Evolutionary conservation across 75 land plant species (phyloP).

Genomic region (Chamaecyparis obtusa): DNA sequence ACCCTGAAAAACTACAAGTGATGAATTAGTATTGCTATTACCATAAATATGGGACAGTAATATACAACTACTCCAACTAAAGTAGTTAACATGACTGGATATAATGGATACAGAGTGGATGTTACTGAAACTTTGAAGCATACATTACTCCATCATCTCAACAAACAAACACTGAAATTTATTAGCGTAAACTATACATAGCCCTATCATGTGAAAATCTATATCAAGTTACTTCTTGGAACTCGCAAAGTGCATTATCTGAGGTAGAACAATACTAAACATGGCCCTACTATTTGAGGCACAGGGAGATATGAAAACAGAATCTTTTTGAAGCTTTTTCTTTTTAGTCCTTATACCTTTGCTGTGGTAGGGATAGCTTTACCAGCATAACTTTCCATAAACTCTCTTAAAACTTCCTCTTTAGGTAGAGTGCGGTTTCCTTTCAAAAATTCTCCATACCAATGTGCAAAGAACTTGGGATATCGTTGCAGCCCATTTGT

Average conservation of each 20-base stretch:
- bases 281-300: no score
- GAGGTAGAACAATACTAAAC: no score
- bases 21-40: neutral
- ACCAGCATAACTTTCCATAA: neutral
- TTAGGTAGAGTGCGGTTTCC: neutral
- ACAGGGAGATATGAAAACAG: no score
- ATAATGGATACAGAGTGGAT: no score
- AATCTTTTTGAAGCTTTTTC: no score
- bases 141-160: no score
- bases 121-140: no score
- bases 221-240: no score
- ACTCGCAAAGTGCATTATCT: no score
- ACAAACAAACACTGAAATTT: no score
- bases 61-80: neutral
- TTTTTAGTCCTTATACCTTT: neutral
- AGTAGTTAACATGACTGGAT: neutral
- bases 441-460: constrained; percentile 35
- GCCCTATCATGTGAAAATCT: no score
- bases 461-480: constrained; percentile 44
- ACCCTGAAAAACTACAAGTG: neutral
- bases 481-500: constrained; percentile 24
- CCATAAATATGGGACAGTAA: neutral
- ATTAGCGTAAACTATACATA: no score
- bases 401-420: neutral
- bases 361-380: neutral